Conservation (phyloP, 192 early-diverging fungal genomes). For the Podila epicladia region DNA sequence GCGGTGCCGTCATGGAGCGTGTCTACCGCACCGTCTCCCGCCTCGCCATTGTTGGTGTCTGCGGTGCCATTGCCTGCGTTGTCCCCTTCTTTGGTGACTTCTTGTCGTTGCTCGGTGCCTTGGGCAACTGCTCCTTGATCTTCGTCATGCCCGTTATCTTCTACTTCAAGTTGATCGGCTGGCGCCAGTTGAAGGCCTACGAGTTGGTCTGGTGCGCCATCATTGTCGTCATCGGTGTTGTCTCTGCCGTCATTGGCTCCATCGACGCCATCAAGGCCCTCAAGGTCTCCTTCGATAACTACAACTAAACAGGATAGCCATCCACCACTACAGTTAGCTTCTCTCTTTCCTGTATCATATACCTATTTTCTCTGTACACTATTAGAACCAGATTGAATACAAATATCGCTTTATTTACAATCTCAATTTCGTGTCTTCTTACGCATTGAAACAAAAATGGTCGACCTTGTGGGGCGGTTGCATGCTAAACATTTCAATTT, state of each 20-base stretch:
- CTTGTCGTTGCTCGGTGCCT: conserved; percentile 76
- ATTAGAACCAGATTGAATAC: too few relatives aligned
- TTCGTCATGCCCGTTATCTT: conserved; percentile 81
- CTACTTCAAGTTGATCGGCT: conserved; percentile 74
- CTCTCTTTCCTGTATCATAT: background rate
- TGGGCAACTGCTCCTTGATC: conserved; percentile 75
- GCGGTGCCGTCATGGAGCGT: conserved; percentile 54
- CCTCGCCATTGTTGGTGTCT: conserved; percentile 55
- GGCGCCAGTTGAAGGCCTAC: conserved; percentile 46
- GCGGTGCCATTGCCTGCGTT: conserved; percentile 62
- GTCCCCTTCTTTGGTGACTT: conserved; percentile 81
- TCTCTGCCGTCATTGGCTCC: conserved; percentile 67
- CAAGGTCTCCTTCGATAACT: conserved; percentile 38
- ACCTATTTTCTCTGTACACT: background rate
- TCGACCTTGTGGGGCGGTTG: too few relatives aligned
- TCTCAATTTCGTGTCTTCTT: too few relatives aligned
- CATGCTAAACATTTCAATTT: too few relatives aligned
- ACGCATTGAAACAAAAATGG: too few relatives aligned
- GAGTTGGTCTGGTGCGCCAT: conserved; percentile 56
- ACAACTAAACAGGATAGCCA: background rate
- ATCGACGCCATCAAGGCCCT: conserved; percentile 65
- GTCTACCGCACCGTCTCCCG: conserved; percentile 63
- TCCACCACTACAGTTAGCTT: background rate
- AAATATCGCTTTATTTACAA: too few relatives aligned
- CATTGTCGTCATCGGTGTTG: conserved; percentile 65